Percentiles rank a stretch among this genome's conserved stretches.
Conservation (phyloP, 305 asterid genomes). For the Fraxinus angustifolia region DNA sequence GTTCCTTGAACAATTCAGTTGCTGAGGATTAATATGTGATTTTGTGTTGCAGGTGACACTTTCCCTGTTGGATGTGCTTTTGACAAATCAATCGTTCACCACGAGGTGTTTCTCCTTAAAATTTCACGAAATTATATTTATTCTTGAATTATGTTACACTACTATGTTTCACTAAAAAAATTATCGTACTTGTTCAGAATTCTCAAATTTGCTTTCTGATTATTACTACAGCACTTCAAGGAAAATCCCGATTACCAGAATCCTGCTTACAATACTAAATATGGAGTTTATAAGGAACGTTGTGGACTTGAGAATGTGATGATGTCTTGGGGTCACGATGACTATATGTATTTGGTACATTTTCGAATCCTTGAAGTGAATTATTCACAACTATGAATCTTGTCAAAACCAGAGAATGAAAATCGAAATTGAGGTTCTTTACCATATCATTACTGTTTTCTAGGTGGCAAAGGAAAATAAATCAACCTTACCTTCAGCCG, state of each 20-base stretch:
- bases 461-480: slow-evolving; percentile 69
- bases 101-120: slow-evolving; percentile 36
- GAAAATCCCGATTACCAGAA: slow-evolving; percentile 50
- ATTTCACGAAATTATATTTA: background rate
- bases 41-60: slow-evolving; percentile 47
- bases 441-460: background rate
- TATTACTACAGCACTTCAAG: slow-evolving; percentile 42
- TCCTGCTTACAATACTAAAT: slow-evolving; percentile 44
- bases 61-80: slow-evolving; percentile 75
- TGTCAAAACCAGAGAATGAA: background rate
- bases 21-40: background rate
- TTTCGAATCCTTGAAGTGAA: background rate
- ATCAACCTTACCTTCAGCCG: slow-evolving; percentile 60
- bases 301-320: slow-evolving; percentile 63
- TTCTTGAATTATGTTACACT: background rate
- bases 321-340: slow-evolving; percentile 82
- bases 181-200: background rate
- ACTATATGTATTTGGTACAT: slow-evolving; percentile 71
- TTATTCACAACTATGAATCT: background rate
- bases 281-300: slow-evolving; percentile 48
- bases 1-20: background rate
- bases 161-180: background rate
- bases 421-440: background rate
- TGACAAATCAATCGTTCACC: slow-evolving; percentile 55
- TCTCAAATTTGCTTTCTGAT: background rate